Base-by-base conservation (phyloP, 371 early-diverging fungal genomes). In the Mortierella sp. region DNA sequence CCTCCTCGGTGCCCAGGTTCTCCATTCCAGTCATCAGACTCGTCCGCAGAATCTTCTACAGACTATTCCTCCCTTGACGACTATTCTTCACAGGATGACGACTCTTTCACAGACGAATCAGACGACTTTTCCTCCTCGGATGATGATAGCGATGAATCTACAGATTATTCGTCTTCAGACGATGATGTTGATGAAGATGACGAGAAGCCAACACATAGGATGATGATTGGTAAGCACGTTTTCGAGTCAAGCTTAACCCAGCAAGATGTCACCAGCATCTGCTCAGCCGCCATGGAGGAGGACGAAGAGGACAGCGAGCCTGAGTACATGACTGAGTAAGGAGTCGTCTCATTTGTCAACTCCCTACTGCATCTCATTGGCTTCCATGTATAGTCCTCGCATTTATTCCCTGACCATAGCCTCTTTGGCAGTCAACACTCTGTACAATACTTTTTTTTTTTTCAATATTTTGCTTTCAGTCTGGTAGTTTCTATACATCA, bases 301-400 rank as follows among this genome's bases (percentile, higher is more conserved):
- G 65, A 65, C 24, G 68, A 70, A 33, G 73, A 69, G 47, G 62
- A 64, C 50, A 70, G 70, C 33, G 55, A 43, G 45, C 45, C n/a
- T 16, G 72, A 72, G 69, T 64, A 69, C 68, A 77, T 72, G 77
- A 72, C 72, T 68, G 77, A 77, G 66, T 77, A 77, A 71, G 66
- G 43, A 36, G 36, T 36, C 36, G 7, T 6, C 36, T 36, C 36
- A 36, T 6, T 36, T 36, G 36, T 6, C 36, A 36, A 6, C 36
- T 36, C 36, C 36, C 7, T 36, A 36, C 3, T 6, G 3, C 36
- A 36, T 6, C 36, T 36, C 7, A 36, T 6, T 36, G 36, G 36
- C 3, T 6, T 6, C 4, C 36, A 36, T 36, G 36, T 36, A 36
- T 36, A 36, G 36, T 36, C 36, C 36, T 36, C 36, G 7, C 36